Conservation (phyloP, 805 yeast species). For the Yamadazyma scolyti region DNA sequence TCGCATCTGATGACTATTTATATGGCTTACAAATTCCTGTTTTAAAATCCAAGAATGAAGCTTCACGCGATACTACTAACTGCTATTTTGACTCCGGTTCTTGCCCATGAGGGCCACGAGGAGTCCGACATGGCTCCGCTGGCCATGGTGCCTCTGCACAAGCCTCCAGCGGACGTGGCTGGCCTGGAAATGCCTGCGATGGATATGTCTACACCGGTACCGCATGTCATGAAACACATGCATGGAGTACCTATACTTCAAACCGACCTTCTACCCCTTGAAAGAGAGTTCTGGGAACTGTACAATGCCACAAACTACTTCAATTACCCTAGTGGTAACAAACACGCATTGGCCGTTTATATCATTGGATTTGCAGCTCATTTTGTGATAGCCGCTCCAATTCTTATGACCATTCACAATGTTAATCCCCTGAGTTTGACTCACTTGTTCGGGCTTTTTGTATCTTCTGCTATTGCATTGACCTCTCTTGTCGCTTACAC, state of each 20-base stretch:
- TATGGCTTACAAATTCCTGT: too few relatives aligned
- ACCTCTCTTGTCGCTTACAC: slow-evolving; percentile 53
- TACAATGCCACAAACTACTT: slow-evolving; percentile 79
- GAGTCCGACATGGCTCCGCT: background rate
- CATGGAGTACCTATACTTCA: slow-evolving; percentile 78
- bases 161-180: slow-evolving; percentile 1
- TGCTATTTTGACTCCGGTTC: too few relatives aligned
- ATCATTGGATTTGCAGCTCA: slow-evolving; percentile 33
- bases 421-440: slow-evolving; percentile 49
- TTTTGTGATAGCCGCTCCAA: slow-evolving; percentile 61
- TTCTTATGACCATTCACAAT: slow-evolving; percentile 60
- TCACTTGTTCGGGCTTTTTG: slow-evolving; percentile 48
- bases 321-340: slow-evolving; percentile 47
- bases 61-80: too few relatives aligned
- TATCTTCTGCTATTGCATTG: slow-evolving; percentile 45
- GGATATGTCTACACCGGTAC: slow-evolving; percentile 18
- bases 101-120: slow-evolving; percentile 1
- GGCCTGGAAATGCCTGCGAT: slow-evolving; percentile 1
- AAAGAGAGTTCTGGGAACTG: slow-evolving; percentile 69
- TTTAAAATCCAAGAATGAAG: too few relatives aligned
- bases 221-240: slow-evolving; percentile 36
- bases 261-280: slow-evolving; percentile 66
- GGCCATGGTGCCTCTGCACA: background rate
- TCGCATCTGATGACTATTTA: too few relatives aligned
- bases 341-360: slow-evolving; percentile 55